Evolutionary conservation across 2,329 filamentous ascomycete genomes (phyloP).

Genomic region (Xylaria sp.): DNA sequence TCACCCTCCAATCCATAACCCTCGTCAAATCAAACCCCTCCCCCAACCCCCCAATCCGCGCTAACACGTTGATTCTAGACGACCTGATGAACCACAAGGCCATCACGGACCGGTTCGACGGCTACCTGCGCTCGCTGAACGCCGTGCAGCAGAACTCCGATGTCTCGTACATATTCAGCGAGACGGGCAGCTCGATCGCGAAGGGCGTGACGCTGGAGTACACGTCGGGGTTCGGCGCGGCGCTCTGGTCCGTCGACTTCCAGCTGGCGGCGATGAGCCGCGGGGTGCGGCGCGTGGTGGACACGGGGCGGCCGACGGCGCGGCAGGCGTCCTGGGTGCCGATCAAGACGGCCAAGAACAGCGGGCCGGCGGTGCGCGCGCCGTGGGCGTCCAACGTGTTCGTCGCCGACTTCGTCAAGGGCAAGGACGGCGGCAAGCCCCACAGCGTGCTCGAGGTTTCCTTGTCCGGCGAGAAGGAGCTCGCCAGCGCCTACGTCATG

Average conservation of each 20-base stretch:
- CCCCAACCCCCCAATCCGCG: too few relatives aligned
- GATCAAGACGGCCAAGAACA: conserved; percentile 1
- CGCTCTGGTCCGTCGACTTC: conserved; percentile 43
- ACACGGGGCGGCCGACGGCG: conserved; percentile 16
- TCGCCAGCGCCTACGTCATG: conserved; percentile 11
- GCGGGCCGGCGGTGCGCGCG: conserved; percentile 22
- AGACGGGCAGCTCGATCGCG: conserved; percentile 4
- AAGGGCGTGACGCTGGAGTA: conserved; percentile 12
- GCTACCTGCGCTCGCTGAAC: background rate
- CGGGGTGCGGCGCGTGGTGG: conserved; percentile 22
- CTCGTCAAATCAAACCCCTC: too few relatives aligned
- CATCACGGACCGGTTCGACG: background rate
- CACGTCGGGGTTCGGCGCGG: conserved; percentile 38
- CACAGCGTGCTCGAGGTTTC: background rate
- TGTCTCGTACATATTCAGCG: conserved; percentile 6
- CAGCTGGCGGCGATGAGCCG: conserved; percentile 25
- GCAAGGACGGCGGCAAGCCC: conserved; percentile 15
- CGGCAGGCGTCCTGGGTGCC: conserved; percentile 1
- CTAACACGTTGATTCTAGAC: background rate
- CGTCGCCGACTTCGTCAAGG: conserved; percentile 28
- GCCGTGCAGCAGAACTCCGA: background rate
- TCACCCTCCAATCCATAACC: too few relatives aligned
- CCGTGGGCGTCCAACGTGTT: conserved; percentile 21
- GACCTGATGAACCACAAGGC: conserved; percentile 8
- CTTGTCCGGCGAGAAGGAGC: too few relatives aligned